Evolutionary conservation across 2,329 filamentous ascomycete species (phyloP).

Genomic region (Penicillium sp.): DNA sequence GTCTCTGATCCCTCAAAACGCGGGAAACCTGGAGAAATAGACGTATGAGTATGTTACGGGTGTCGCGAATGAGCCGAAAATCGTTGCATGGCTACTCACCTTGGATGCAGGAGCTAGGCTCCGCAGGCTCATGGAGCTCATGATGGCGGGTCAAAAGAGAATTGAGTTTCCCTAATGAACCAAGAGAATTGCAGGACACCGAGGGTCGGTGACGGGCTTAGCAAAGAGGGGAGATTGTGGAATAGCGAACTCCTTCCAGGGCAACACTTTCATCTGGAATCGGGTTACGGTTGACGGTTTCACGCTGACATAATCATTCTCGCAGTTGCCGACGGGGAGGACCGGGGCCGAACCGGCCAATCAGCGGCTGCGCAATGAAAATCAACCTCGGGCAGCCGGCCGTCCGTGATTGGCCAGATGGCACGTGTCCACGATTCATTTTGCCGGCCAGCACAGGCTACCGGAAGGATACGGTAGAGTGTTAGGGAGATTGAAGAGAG

Average conservation of each 20-base stretch:
- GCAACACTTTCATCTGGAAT: constrained; percentile 17
- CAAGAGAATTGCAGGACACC: constrained; percentile 24
- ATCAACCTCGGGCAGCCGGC: constrained; percentile 38
- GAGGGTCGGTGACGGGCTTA: constrained; percentile 19
- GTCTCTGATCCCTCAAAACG: constrained; percentile 62
- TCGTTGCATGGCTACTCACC: constrained; percentile 38
- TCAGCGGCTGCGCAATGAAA: constrained; percentile 35
- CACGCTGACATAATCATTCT: constrained; percentile 36
- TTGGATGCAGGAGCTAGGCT: constrained; percentile 51
- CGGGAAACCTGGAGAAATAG: constrained; percentile 59
- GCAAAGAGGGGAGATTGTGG: constrained; percentile 22
- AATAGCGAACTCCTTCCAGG: constrained; percentile 25
- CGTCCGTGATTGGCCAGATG: constrained; percentile 30
- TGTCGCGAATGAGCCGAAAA: constrained; percentile 22
- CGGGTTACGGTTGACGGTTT: constrained; percentile 21
- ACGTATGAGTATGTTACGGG: constrained; percentile 24
- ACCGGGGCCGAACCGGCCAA: constrained; percentile 36
- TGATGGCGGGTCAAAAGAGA: constrained; percentile 41
- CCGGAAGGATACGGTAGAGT: constrained; percentile 21
- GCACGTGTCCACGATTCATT: constrained; percentile 34
- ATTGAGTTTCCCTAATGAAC: constrained; percentile 28
- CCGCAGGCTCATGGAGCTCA: constrained; percentile 53
- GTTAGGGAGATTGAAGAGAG: background rate
- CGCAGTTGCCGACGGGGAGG: constrained; percentile 36
- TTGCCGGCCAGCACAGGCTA: constrained; percentile 26